These are phyloP conservation scores for Rubroboletus satanas DNA, from an alignment of 768 basidiomycete genomes.

Conservation along the genomic window DNA sequence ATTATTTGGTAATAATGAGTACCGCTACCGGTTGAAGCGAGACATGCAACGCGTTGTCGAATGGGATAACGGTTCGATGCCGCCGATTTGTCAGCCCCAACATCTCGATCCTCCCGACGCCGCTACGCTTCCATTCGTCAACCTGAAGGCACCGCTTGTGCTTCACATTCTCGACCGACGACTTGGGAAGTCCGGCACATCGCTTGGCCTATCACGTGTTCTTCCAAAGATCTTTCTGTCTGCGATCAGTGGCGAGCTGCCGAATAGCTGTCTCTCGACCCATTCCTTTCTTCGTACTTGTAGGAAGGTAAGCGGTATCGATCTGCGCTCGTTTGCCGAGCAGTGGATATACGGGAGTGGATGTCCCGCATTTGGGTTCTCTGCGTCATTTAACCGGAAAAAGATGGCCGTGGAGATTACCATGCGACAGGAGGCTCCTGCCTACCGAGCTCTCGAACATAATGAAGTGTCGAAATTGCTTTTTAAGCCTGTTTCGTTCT, in stretches of 20 bases:
- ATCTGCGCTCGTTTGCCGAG: conserved; percentile 88
- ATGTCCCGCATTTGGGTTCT: conserved; percentile 86
- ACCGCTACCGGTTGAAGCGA: conserved; percentile 90
- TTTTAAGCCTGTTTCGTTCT: conserved; percentile 82
- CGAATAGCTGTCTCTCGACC: conserved; percentile 82
- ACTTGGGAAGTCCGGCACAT: conserved; percentile 92
- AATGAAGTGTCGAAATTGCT: conserved; percentile 63
- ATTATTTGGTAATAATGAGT: conserved; percentile 94
- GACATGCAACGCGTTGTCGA: conserved; percentile 92
- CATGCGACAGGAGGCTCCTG: conserved; percentile 86
- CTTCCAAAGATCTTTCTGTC: conserved; percentile 93
- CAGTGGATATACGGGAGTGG: conserved; percentile 99
- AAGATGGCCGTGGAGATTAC: conserved; percentile 97
- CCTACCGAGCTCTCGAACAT: conserved; percentile 61
- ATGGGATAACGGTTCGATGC: conserved; percentile 83
- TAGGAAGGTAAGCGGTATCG: conserved; percentile 89
- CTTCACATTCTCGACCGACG: conserved; percentile 93
- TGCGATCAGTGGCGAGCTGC: conserved; percentile 87
- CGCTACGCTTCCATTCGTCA: conserved; percentile 78
- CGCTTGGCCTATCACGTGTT: conserved; percentile 89
- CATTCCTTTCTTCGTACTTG: conserved; percentile 88
- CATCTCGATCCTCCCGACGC: conserved; percentile 81
- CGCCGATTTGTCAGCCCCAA: conserved; percentile 91
- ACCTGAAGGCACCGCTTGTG: conserved; percentile 93
- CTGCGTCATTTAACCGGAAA: conserved; percentile 92